phyloP scores from a whole-genome alignment of 768 basidiomycete genomes.

The Xerocomellus chrysenteron region DNA sequence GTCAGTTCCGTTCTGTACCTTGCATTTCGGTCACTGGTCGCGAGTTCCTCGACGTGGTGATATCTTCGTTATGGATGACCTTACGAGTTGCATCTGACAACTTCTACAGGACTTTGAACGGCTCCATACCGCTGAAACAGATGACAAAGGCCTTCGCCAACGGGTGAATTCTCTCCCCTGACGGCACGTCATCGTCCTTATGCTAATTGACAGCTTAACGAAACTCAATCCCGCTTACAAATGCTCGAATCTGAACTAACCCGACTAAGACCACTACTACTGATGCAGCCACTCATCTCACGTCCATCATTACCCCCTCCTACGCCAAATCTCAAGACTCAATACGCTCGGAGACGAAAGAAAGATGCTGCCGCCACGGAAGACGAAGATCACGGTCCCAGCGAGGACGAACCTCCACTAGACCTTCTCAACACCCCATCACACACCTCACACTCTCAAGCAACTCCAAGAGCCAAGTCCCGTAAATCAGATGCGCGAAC shows the following conservation, averaged over 20 bases:
- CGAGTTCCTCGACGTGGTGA: not conserved
- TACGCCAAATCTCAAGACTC: slow-evolving; percentile 25
- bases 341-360: slow-evolving; percentile 24
- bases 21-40: not conserved
- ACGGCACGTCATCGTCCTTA: slow-evolving; percentile 2
- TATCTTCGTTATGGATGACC: not conserved
- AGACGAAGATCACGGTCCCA: slow-evolving; percentile 26
- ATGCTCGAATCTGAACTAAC: slow-evolving; percentile 62
- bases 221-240: slow-evolving; percentile 52
- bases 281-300: slow-evolving; percentile 55
- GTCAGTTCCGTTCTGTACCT: slow-evolving; percentile 32
- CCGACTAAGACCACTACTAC: slow-evolving; percentile 64
- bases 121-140: slow-evolving; percentile 52
- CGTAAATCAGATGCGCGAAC: slow-evolving; percentile 20
- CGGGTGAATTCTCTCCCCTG: slow-evolving; percentile 43
- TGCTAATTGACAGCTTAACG: slow-evolving; percentile 47
- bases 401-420: slow-evolving; percentile 28
- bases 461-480: slow-evolving; percentile 23
- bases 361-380: slow-evolving; percentile 23
- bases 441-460: slow-evolving; percentile 11
- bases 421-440: slow-evolving; percentile 21
- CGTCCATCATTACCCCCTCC: slow-evolving; percentile 17
- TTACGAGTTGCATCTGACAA: slow-evolving; percentile 13
- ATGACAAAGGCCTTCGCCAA: slow-evolving; percentile 59
- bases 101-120: slow-evolving; percentile 54